Base-by-base conservation (phyloP, 1,284 basidiomycete species). In the Apiotrichum brassicae region DNA sequence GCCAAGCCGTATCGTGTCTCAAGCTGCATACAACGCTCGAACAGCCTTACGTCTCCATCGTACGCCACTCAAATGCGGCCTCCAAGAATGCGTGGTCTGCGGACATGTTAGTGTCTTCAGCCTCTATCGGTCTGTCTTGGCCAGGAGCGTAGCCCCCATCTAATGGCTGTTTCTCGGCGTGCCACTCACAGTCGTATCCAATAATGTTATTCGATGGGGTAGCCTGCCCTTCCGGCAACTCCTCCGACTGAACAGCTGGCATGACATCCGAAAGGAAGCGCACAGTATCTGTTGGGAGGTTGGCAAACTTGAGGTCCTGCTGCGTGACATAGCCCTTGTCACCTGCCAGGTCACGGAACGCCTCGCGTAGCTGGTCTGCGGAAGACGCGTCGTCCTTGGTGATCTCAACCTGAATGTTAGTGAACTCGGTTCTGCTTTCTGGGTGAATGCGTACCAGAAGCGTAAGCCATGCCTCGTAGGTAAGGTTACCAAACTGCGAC, bases 391-490 rank as follows among this genome's bases (percentile, higher is more conserved):
- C 69, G 55, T 71, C 95, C 75, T 97, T 90, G 25, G 84, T 94
- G 58, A 97, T 94, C 42, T 93, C 89, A 41, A 93, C 86, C 89
- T 92, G 56, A 4, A 18, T 14, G 46, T 46, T 24, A 49, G 40
- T 33, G 30, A 3, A 23, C 25, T 3, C 11, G 3, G 3, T 6
- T n/a, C n/a, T n/a, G n/a, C n/a, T n/a, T n/a, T n/a, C n/a, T n/a
- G n/a, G n/a, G 3, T 5, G 6, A 3, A 7, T 4, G 26, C 38
- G n/a, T 22, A 40, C 92, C 70, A 98, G 73, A 56, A 97, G 84
- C 56, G 91, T 89, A 60, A 97, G 87, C 72, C 97, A 97, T 1
- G 92, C 90, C 68, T 97, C 89, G 66, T 89, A 97, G 0, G 84
- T 88, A 32, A 97, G 83, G 25, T 86, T 85, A 24, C 91, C 92